phyloP scores from a whole-genome alignment of 2,329 filamentous ascomycete genomes.

The Trichoderma lentiforme region DNA sequence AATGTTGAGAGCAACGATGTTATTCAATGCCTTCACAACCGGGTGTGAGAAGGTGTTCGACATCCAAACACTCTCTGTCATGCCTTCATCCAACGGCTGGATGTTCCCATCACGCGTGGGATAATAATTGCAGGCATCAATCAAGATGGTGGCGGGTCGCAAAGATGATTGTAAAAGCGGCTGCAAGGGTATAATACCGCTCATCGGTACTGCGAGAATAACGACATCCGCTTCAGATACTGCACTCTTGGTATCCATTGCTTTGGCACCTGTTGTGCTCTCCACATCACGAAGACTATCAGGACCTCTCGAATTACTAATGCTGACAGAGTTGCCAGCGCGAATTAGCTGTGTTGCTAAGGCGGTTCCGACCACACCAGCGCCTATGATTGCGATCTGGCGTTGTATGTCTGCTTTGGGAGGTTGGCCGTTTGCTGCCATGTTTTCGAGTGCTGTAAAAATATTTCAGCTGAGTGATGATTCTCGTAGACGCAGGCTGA shows the following conservation, averaged over 20 bases:
- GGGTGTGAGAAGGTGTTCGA: neutral
- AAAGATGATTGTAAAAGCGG: neutral
- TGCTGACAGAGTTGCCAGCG: neutral
- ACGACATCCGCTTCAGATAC: neutral
- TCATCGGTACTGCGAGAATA: neutral
- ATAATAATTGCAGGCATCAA: slow-evolving; percentile 3
- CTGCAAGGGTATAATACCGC: neutral
- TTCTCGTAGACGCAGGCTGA: neutral
- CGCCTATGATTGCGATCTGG: neutral
- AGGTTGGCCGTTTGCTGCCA: neutral
- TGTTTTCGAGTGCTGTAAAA: neutral
- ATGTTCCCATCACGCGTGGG: neutral
- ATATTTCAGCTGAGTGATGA: neutral
- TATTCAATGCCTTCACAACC: neutral
- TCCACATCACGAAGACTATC: neutral
- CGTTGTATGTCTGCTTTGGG: neutral
- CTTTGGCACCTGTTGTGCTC: neutral
- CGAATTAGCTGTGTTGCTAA: neutral
- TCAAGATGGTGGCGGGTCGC: neutral
- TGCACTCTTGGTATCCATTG: neutral
- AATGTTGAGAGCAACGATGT: neutral
- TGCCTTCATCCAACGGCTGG: neutral
- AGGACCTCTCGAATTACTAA: neutral
- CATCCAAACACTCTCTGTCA: neutral
- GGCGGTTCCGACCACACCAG: neutral